Percentiles rank a stretch among this genome's conserved stretches.
Evolutionary conservation across 2,329 filamentous ascomycete species (phyloP).

Genomic region (Venturia nashicola): DNA sequence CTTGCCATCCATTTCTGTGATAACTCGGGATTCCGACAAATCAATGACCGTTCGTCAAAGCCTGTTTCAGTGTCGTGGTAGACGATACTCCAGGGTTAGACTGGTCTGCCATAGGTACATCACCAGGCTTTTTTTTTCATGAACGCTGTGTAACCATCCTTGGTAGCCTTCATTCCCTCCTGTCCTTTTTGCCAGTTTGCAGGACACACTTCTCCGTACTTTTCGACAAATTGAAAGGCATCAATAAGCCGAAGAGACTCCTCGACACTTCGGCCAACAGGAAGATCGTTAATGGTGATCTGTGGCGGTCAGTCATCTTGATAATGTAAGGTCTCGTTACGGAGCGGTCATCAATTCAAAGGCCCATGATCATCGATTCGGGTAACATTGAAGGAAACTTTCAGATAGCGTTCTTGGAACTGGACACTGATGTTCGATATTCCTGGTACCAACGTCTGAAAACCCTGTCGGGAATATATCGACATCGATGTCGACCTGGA

Average conservation of each 20-base stretch:
- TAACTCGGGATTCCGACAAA: neutral
- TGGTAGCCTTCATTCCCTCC: constrained; percentile 19
- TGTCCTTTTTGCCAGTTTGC: constrained; percentile 30
- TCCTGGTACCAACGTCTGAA: neutral
- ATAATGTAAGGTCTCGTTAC: too few relatives aligned
- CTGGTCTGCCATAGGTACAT: neutral
- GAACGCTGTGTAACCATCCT: neutral
- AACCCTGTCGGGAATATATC: neutral
- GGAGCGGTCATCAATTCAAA: too few relatives aligned
- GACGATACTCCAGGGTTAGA: neutral
- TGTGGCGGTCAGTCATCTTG: neutral
- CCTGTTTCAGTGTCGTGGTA: neutral
- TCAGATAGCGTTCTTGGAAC: neutral
- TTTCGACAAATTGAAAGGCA: constrained; percentile 31
- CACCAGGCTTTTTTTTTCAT: neutral
- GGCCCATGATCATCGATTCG: too few relatives aligned
- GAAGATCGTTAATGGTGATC: constrained; percentile 10
- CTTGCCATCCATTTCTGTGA: neutral
- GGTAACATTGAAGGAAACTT: too few relatives aligned
- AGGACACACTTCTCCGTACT: constrained; percentile 31
- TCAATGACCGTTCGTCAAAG: neutral
- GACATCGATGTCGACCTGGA: neutral
- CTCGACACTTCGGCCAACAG: constrained; percentile 50
- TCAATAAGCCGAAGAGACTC: constrained; percentile 47
- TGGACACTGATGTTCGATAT: neutral